These are phyloP conservation scores for Dendryphion nanum DNA, from an alignment of 2,329 filamentous ascomycete genomes.

Conservation along the genomic window DNA sequence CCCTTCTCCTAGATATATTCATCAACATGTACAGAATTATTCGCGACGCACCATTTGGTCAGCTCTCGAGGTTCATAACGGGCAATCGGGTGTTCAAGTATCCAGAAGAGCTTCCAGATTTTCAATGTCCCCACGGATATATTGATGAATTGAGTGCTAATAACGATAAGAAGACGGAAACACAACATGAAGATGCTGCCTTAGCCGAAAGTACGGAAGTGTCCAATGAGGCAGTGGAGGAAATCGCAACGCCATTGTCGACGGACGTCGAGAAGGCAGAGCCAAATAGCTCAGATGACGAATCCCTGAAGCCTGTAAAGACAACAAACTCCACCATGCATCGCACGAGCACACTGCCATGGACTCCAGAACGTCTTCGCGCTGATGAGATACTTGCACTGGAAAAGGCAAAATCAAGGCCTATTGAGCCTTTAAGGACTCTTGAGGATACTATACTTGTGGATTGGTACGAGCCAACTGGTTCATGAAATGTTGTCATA, in stretches of 20 bases:
- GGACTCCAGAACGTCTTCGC: constrained; percentile 35
- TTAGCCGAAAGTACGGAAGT: no score
- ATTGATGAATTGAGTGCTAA: no score
- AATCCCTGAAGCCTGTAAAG: not conserved
- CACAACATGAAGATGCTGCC: no score
- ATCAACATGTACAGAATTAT: no score
- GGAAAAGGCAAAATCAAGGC: constrained; percentile 16
- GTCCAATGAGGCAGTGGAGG: no score
- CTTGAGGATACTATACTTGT: constrained; percentile 4
- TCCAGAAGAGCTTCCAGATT: constrained; percentile 39
- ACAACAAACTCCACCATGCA: constrained; percentile 4
- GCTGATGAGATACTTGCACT: constrained; percentile 37
- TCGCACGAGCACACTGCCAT: constrained; percentile 10
- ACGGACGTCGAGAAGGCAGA: constrained; percentile 4
- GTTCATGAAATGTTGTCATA: no score
- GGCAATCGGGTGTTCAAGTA: constrained; percentile 45
- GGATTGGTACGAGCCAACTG: constrained; percentile 5
- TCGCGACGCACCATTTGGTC: constrained; percentile 48
- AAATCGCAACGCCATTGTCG: not conserved
- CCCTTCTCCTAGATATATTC: no score
- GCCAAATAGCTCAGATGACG: constrained; percentile 1
- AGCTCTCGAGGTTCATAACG: constrained; percentile 45
- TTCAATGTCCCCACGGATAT: constrained; percentile 13
- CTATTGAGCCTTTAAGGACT: constrained; percentile 17
- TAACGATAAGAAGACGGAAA: no score